A percentile compares a stretch with the other conserved stretches of the same genome.
These are phyloP conservation scores for Rhizoclosmatium globosum DNA, from an alignment of 192 early-diverging fungal genomes.

Conservation along the genomic window DNA sequence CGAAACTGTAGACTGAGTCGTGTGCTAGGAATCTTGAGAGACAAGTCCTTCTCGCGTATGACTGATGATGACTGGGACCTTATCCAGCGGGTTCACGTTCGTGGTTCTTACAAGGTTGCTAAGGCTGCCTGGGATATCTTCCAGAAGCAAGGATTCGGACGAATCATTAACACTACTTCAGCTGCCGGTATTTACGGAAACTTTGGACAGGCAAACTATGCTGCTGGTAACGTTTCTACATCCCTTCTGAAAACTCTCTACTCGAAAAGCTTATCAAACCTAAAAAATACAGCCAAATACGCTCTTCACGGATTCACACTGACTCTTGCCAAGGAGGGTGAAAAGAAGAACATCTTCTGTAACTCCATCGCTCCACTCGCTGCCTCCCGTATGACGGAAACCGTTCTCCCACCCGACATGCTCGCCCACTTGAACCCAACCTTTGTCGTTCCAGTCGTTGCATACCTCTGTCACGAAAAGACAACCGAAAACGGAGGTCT, in stretches of 20 bases:
- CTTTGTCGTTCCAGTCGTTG: slow-evolving; percentile 94
- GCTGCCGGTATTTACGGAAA: slow-evolving; percentile 99
- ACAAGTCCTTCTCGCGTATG: slow-evolving; percentile 97
- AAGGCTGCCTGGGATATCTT: slow-evolving; percentile 97
- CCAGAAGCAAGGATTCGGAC: slow-evolving; percentile 94
- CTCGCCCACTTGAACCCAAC: slow-evolving; percentile 96
- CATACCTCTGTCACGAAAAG: slow-evolving; percentile 85
- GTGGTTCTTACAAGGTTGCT: slow-evolving; percentile 94
- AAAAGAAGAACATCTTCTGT: slow-evolving; percentile 89
- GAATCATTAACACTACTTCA: slow-evolving; percentile 91
- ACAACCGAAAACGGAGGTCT: slow-evolving; percentile 81
- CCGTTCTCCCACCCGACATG: slow-evolving; percentile 94
- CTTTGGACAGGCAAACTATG: slow-evolving; percentile 94
- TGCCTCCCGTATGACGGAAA: slow-evolving; percentile 92
- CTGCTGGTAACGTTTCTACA: slow-evolving; percentile 61
- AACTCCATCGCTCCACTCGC: slow-evolving; percentile 97
- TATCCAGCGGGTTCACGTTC: slow-evolving; percentile 90
- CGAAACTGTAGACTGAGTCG: neutral
- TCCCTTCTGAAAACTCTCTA: neutral
- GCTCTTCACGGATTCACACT: slow-evolving; percentile 91
- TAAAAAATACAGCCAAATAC: slow-evolving; percentile 77
- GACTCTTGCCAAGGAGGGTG: slow-evolving; percentile 93
- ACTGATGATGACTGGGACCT: slow-evolving; percentile 98
- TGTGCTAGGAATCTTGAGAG: slow-evolving; percentile 79
- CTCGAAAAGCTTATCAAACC: too few relatives aligned